Base-by-base conservation (phyloP, 345 rosid genomes). In the Combretum micranthum region DNA sequence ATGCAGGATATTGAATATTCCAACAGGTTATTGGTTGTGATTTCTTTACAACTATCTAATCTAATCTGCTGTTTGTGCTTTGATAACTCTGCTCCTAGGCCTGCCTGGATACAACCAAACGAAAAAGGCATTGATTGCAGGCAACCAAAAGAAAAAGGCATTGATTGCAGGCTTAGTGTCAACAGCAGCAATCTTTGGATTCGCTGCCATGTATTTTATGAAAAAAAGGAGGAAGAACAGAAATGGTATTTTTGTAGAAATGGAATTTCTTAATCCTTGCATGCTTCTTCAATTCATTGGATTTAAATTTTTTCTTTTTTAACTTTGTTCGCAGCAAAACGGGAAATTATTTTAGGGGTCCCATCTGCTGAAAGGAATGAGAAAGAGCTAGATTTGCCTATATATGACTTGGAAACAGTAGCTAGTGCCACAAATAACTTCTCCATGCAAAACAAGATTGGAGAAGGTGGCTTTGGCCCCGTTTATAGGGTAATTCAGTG, bases 381-480 rank as follows among this genome's bases (percentile, higher is more conserved):
- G 15, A 56, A 50, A 44, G 63, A 49, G 42, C 57, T 61, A 11
- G 64, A 61, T 12, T 14, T 61, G n/a, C 64, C 39, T 13, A 6
- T 50, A 16, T 61, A 46, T 52, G 64, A 61, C 64, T 17, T 60
- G 12, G 16, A 21, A 19, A 50, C n/a, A 3, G 37, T 61, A 18
- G 64, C 64, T 50, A 19, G 16, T 50, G 56, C 64, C 3, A 61
- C 64, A 13, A 44, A 43, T 39, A 44, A 61, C 57, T 61, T 59
- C 26, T 51, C 65, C 16, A 20, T 20, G 11, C 2, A 42, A 15
- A 51, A 61, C 42, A 61, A 17, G 43, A 14, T 61, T 13, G 65
- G 57, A 15, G 50, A 61, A n/a, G 65, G 57, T 15, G 57, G 65
- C 0, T 52, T 61, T 43, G 65, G 65, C 44, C 65, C 57, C n/a